phyloP scores from a whole-genome alignment of 2,329 filamentous ascomycete species.

The Colletotrichum lentis region DNA sequence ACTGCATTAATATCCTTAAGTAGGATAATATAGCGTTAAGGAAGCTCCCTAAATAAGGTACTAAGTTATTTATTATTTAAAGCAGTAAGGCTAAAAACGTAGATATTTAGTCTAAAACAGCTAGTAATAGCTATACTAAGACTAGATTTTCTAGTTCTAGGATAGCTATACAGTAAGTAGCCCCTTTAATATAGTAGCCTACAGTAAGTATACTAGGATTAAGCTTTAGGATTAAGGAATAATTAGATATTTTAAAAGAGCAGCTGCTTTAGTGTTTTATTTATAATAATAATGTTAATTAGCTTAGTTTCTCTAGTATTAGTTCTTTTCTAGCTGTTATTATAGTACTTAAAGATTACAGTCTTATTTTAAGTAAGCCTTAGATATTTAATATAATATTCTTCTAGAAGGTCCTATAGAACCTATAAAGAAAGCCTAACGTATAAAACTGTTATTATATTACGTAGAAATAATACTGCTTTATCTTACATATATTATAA shows the following conservation, averaged over 20 bases:
- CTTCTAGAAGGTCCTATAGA: constrained; percentile 44
- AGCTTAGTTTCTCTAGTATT: neutral
- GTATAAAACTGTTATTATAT: constrained; percentile 38
- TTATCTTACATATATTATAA: neutral
- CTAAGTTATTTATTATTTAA: constrained; percentile 46
- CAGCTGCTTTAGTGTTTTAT: neutral
- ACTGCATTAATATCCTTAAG: constrained; percentile 52
- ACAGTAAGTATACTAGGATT: constrained; percentile 45
- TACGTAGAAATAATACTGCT: neutral
- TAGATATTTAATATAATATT: constrained; percentile 45
- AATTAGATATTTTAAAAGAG: constrained; percentile 31
- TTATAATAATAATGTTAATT: constrained; percentile 5
- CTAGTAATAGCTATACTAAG: constrained; percentile 50
- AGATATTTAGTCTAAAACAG: constrained; percentile 48
- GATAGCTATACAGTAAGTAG: constrained; percentile 51
- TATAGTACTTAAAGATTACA: constrained; percentile 43
- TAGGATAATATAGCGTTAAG: constrained; percentile 49
- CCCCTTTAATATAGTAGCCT: constrained; percentile 46
- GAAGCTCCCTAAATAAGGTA: constrained; percentile 46
- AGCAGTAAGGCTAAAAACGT: constrained; percentile 47
- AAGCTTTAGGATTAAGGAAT: constrained; percentile 47
- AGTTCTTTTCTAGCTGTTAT: constrained; percentile 35
- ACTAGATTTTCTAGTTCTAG: constrained; percentile 52
- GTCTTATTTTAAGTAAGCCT: constrained; percentile 44
- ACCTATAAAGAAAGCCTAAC: constrained; percentile 39